Conservation (phyloP, 257 asterid genomes). For the Solanum tarijense region DNA sequence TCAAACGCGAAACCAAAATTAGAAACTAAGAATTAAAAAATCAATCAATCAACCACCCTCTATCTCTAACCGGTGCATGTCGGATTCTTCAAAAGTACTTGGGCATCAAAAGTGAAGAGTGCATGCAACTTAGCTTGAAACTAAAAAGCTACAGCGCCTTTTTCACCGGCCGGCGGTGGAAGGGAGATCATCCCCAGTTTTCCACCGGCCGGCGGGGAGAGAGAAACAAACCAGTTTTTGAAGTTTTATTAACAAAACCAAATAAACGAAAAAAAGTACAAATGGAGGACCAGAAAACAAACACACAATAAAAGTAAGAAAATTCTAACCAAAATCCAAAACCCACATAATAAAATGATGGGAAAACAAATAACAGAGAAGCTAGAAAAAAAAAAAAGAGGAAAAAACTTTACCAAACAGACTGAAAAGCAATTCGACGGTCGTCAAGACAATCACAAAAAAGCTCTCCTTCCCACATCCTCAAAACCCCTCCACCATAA, state of each 20-base stretch:
- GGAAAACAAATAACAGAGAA: neutral
- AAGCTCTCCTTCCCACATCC: constrained; percentile 99
- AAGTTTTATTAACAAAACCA: neutral
- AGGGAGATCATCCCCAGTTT: neutral
- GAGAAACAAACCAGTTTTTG: neutral
- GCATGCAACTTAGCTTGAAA: neutral
- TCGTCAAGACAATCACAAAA: constrained; percentile 66
- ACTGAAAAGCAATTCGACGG: constrained; percentile 64
- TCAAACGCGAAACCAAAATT: neutral
- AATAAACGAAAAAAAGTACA: neutral
- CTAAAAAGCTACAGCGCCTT: neutral
- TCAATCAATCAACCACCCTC: neutral
- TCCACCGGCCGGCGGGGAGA: neutral
- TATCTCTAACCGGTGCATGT: neutral
- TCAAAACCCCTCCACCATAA: constrained; percentile 43
- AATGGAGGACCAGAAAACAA: neutral
- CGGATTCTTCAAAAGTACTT: neutral
- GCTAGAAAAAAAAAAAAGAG: neutral
- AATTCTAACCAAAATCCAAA: neutral
- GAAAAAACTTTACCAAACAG: constrained; percentile 42
- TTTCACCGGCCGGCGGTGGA: neutral
- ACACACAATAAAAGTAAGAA: neutral
- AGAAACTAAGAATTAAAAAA: neutral
- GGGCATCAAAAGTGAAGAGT: too few species aligned
- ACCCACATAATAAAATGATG: neutral